A percentile compares a stretch with the other conserved stretches of the same genome.
These are phyloP conservation scores for Manihot esculenta DNA, from an alignment of 441 rosid genomes.

Conservation along the genomic window DNA sequence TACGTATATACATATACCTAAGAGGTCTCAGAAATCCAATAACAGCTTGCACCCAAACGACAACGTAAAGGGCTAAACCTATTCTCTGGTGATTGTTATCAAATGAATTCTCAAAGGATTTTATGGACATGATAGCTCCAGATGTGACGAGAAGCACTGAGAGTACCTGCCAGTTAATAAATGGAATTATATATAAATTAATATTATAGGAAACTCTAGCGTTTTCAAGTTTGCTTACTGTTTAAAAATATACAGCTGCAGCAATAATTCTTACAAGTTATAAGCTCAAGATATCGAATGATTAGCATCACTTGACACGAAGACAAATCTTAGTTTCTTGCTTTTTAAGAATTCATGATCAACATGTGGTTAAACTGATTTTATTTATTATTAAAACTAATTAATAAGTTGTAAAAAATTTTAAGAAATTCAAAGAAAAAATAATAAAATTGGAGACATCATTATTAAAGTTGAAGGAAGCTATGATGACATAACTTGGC, in stretches of 20 bases:
- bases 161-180: slow-evolving; percentile 32
- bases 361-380: slow-evolving; percentile 2
- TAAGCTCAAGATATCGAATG: slow-evolving; percentile 15
- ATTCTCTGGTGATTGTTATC: slow-evolving; percentile 76
- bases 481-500: slow-evolving; percentile 32
- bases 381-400: slow-evolving; percentile 1
- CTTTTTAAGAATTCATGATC: slow-evolving; percentile 46
- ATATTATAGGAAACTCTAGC: no score
- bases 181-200: no score
- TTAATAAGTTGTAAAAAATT: no score
- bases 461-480: slow-evolving; percentile 47
- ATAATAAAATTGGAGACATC: slow-evolving; percentile 29
- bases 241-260: neutral
- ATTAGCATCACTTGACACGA: slow-evolving; percentile 5
- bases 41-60: slow-evolving; percentile 76
- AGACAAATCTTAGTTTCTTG: slow-evolving; percentile 27
- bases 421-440: no score
- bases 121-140: slow-evolving; percentile 77
- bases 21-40: slow-evolving; percentile 68
- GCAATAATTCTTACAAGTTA: neutral
- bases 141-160: slow-evolving; percentile 64
- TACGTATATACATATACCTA: slow-evolving; percentile 34
- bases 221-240: neutral
- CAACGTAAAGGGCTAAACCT: slow-evolving; percentile 72
- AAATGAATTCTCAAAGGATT: slow-evolving; percentile 74